Percentiles rank a stretch among this genome's conserved stretches.
phyloP scores from a whole-genome alignment of 257 asterid genomes.

The Coffea canephora region DNA sequence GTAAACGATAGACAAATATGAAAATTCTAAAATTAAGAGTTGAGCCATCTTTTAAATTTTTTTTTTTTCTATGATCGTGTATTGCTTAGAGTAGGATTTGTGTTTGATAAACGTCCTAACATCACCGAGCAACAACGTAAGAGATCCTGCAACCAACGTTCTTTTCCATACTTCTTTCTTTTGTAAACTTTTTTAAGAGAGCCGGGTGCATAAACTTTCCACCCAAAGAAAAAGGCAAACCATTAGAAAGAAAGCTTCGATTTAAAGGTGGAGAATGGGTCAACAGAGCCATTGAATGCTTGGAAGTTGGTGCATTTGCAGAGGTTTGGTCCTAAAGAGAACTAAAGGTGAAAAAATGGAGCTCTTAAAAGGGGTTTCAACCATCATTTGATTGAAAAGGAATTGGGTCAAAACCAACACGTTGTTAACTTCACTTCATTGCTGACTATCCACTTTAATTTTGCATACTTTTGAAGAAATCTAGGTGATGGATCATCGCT shows the following conservation, averaged over 20 bases:
- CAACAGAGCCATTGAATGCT: slow-evolving; percentile 41
- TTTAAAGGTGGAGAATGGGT: slow-evolving; percentile 35
- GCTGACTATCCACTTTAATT: slow-evolving; percentile 22
- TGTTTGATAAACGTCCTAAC: slow-evolving; percentile 9
- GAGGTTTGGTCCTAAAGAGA: slow-evolving; percentile 28
- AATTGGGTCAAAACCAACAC: slow-evolving; percentile 38
- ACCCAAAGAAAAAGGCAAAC: not conserved
- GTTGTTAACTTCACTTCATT: slow-evolving; percentile 26
- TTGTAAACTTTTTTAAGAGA: not conserved
- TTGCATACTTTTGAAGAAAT: slow-evolving; percentile 27
- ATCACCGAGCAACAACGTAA: slow-evolving; percentile 8
- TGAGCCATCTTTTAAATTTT: too few relatives aligned
- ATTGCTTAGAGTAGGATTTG: too few relatives aligned
- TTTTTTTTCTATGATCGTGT: too few relatives aligned
- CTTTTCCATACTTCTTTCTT: not conserved
- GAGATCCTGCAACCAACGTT: not conserved
- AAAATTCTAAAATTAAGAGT: too few relatives aligned
- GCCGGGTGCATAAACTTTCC: not conserved
- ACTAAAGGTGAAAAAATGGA: slow-evolving; percentile 31
- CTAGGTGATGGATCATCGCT: slow-evolving; percentile 26
- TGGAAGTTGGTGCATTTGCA: slow-evolving; percentile 52
- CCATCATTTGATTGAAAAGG: slow-evolving; percentile 21
- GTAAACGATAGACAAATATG: too few relatives aligned
- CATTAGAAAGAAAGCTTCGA: slow-evolving; percentile 19
- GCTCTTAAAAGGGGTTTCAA: slow-evolving; percentile 28